Evolutionary conservation across 108 stramenopile genomes (phyloP).

Genomic region (Skeletonema tropicum): DNA sequence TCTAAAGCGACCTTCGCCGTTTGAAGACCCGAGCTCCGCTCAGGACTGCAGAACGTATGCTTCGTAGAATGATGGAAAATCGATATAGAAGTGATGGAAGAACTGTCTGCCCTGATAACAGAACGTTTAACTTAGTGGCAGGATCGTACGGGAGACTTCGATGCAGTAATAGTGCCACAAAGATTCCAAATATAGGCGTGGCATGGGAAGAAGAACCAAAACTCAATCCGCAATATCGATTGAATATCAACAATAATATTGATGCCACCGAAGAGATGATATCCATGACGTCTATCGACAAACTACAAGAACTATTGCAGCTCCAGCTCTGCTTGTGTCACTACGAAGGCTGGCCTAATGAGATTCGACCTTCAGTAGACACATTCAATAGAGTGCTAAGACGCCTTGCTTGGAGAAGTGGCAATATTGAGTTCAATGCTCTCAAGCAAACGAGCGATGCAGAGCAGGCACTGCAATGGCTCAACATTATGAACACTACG

Average conservation of each 20-base stretch:
- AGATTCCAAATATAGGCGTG: constrained; percentile 4
- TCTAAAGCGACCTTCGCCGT: constrained; percentile 34
- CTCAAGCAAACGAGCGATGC: constrained; percentile 24
- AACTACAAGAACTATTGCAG: constrained; percentile 43
- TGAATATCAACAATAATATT: constrained; percentile 1
- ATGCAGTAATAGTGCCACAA: background rate
- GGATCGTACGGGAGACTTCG: constrained; percentile 45
- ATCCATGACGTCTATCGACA: constrained; percentile 27
- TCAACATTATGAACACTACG: constrained; percentile 45
- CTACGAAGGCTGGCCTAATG: constrained; percentile 40
- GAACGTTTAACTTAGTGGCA: constrained; percentile 47
- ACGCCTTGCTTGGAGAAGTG: constrained; percentile 29
- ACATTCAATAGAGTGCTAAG: constrained; percentile 43
- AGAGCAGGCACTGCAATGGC: constrained; percentile 32
- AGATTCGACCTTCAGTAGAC: constrained; percentile 25
- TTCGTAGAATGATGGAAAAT: constrained; percentile 60
- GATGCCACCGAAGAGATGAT: constrained; percentile 10
- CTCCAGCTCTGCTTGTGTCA: constrained; percentile 47
- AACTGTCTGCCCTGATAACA: constrained; percentile 46
- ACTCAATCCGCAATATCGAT: constrained; percentile 14
- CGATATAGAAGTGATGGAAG: constrained; percentile 48
- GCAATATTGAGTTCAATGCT: background rate
- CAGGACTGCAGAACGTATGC: constrained; percentile 46
- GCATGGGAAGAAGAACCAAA: constrained; percentile 42
- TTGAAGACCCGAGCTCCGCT: constrained; percentile 42